These are phyloP conservation scores for Calonectria naviculata DNA, from an alignment of 2,329 filamentous ascomycete genomes.

Conservation along the genomic window DNA sequence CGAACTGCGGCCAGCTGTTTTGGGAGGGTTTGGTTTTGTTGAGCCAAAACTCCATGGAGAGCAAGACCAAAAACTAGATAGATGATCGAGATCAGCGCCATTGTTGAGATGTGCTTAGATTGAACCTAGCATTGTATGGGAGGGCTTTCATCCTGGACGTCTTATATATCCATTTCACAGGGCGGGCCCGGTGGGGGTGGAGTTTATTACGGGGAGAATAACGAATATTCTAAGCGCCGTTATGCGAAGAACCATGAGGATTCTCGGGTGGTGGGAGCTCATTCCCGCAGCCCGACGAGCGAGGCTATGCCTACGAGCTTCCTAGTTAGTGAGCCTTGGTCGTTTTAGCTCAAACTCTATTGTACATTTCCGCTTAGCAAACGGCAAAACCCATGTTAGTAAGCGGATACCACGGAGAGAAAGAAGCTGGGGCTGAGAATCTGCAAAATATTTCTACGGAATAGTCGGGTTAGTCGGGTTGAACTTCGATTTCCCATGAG, in stretches of 20 bases:
- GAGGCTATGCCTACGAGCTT: not conserved
- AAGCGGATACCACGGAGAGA: no score
- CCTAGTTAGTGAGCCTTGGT: not conserved
- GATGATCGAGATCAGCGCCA: not conserved
- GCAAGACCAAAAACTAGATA: not conserved
- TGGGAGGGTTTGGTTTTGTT: slow-evolving; percentile 23
- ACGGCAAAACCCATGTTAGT: not conserved
- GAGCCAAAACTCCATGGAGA: not conserved
- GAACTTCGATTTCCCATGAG: no score
- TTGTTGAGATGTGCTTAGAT: not conserved
- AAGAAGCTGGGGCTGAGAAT: no score
- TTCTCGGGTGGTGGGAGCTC: not conserved
- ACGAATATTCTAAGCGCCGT: not conserved
- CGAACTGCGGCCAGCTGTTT: slow-evolving; percentile 7
- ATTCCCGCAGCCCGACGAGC: no score
- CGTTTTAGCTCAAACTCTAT: not conserved
- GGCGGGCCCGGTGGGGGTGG: not conserved
- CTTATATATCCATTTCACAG: not conserved
- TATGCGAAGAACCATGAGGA: not conserved
- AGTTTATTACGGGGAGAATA: not conserved
- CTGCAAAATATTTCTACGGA: no score
- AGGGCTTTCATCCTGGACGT: no score
- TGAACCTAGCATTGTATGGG: not conserved
- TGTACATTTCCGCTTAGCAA: not conserved
- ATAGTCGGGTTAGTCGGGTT: no score